Conservation (phyloP, 345 rosid species). For the Lepidium sativum region DNA sequence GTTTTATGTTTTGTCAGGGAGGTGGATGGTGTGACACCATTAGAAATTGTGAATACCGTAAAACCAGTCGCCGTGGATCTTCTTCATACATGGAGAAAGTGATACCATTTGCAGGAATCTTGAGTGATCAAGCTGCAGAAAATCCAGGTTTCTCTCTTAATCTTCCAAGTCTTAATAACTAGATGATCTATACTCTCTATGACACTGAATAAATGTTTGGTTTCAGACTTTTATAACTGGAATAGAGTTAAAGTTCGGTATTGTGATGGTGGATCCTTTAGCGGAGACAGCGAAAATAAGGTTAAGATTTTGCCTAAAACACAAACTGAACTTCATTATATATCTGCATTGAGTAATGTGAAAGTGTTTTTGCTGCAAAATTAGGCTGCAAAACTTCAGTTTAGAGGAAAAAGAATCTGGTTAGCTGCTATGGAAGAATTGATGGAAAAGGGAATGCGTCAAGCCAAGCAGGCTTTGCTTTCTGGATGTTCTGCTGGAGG, state of each 20-base stretch:
- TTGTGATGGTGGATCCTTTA: conserved; percentile 94
- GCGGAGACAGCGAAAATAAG: conserved; percentile 67
- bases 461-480: conserved; percentile 72
- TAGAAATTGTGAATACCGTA: conserved; percentile 68
- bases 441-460: conserved; percentile 75
- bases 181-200: neutral
- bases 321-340: neutral
- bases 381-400: conserved; percentile 77
- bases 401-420: conserved; percentile 91
- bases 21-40: conserved; percentile 96
- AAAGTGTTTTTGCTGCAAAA: neutral
- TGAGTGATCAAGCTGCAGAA: conserved; percentile 60
- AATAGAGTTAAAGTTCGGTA: conserved; percentile 84
- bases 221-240: conserved; percentile 92
- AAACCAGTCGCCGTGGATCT: conserved; percentile 66
- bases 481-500: conserved; percentile 99
- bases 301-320: conserved; percentile 22
- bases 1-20: conserved; percentile 47
- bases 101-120: conserved; percentile 65
- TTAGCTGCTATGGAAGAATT: conserved; percentile 77
- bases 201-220: neutral
- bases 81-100: conserved; percentile 75
- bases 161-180: neutral
- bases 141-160: conserved; percentile 54
- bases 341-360: neutral